Base-by-base conservation (phyloP, 1,284 basidiomycete genomes). In the Puccinia brachypodii region DNA sequence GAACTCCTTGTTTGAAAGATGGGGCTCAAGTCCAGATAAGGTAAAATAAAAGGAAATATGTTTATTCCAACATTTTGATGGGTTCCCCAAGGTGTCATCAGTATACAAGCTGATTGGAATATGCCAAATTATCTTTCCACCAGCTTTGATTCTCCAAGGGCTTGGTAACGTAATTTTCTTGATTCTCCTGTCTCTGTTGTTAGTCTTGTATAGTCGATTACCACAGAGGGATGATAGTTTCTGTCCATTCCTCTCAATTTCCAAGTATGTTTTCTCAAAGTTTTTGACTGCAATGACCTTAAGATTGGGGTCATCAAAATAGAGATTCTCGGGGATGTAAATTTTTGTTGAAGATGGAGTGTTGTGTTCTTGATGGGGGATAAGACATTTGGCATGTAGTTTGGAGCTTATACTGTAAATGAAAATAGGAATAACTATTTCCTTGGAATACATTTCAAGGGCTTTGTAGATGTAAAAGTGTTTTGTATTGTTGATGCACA, bases 381-480 rank as follows among this genome's bases (percentile, higher is more conserved):
- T 31, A 33, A 68, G 14, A 68, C 36, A 68, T 68, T 68, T 68
- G 19, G 64, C 8, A 40, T 22, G 16, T n/a, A 68, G 40, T 22
- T 40, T 36, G 6, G 36, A 68, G n/a, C n/a, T 68, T 6, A 40
- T n/a, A 1, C 7, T 68, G 64, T 68, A 68, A 13, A 68, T 22
- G n/a, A 68, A 68, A 6, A 68, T 40, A 22, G 64, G 64, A 19
- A 68, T 25, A 14, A 68, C 13, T 19, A 68, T 14, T 19, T 14
- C 16, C 28, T 42, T 42, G 64, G 64, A 68, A n/a, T 22, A 40
- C 16, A 33, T 40, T 42, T 68, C 16, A 7, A 68, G 16, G 1
- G 64, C 33, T 25, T 68, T 36, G n/a, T 19, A 68, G n/a, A 68
- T 68, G n/a, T 68, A 68, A 33, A 68, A 68, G n/a, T 68, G 64